A percentile compares a stretch with the other conserved stretches of the same genome.
phyloP scores from a whole-genome alignment of 2,329 filamentous ascomycete species.

The Pseudogymnoascus pannorum region DNA sequence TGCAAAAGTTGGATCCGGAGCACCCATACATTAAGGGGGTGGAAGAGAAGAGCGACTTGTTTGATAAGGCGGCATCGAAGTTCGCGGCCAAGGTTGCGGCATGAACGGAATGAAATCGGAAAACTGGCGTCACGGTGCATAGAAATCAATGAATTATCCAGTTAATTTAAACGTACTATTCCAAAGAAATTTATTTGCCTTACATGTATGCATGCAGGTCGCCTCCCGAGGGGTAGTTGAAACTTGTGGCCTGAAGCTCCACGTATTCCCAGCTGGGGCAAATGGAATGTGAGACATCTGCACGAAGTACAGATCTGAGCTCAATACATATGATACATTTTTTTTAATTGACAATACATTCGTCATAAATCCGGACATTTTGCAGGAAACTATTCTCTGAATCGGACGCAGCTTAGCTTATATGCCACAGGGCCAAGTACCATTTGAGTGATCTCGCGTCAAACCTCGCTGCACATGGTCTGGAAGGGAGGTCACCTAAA shows the following conservation, averaged over 20 bases:
- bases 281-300: background rate
- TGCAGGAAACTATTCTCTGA: background rate
- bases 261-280: background rate
- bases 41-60: constrained; percentile 77
- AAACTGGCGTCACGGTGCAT: constrained; percentile 5
- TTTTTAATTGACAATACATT: background rate
- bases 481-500: background rate
- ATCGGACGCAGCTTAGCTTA: background rate
- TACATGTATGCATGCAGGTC: background rate
- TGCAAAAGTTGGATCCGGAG: constrained; percentile 49
- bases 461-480: background rate
- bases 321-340: background rate
- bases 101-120: constrained; percentile 23
- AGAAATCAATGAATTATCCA: constrained; percentile 4
- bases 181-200: background rate
- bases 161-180: background rate
- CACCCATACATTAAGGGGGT: constrained; percentile 69
- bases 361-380: background rate
- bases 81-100: constrained; percentile 75
- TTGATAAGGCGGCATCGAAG: constrained; percentile 79
- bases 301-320: background rate
- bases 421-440: background rate
- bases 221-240: background rate
- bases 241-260: background rate
- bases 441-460: background rate